Evolutionary conservation across 148 eudicot genomes (phyloP), one percentile per base, ranked within the genome.

Genomic region (Cornus kousa): DNA sequence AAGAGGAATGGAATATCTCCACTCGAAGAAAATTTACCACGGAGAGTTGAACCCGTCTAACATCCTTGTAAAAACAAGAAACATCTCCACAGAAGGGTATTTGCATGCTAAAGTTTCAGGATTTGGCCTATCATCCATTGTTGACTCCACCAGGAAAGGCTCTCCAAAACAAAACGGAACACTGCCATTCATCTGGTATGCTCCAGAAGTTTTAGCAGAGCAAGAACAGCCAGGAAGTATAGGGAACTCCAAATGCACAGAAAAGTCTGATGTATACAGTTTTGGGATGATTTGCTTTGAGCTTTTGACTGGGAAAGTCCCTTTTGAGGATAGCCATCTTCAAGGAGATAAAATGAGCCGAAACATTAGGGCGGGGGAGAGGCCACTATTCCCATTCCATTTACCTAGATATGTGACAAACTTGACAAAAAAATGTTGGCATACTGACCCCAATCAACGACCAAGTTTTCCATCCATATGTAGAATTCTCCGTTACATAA

Each of bases 1-100:
- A 48, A 80, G 98, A 88, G 98, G 96, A 24, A 89, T 94, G 96
- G 98, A 94, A 70, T 94, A 94, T 85, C 90, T 91, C 53, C 95
- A 91, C 72, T 90, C 94, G 2, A 90, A 90, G 76, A 80, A 89
- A 40, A 87, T 93, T 70, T 87, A 82, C 50, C 98, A 90, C 20
- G 94, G 98, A 14, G 86, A 91, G 48, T 78, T 94, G 53, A 90
- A 86, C 75, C 94, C 96, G 65, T 90, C 89, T 5, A 94, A 88
- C 59, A 79, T 94, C 81, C 91, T 94, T 66, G 74, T 89, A 16
- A 87, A 83, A 79, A 22, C 85, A 50, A 82, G 88, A 74, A 78
- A 70, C 68, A 68, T 50, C 57, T 75, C 79, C 23, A 60, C 85
- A 28, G 91, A 89, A 50, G 90, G 88, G 11, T 86, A 80, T 17